A percentile compares a stretch with the other conserved stretches of the same genome.
phyloP scores from a whole-genome alignment of 805 yeast genomes.

The Naumovozyma dairenensis region DNA sequence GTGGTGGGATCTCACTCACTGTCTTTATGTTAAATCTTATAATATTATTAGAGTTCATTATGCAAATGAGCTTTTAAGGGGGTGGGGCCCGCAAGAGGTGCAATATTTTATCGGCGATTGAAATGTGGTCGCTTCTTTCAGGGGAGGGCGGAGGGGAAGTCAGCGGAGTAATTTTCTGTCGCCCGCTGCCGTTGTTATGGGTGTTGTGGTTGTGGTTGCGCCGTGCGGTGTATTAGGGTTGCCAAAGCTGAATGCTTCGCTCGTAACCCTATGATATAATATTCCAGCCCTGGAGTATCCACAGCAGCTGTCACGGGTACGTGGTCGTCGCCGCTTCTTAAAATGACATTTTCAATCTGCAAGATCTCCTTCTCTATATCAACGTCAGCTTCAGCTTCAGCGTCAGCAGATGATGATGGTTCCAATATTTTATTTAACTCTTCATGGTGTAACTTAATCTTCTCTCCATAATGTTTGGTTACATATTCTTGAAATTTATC shows the following conservation, averaged over 20 bases:
- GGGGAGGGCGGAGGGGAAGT: neutral
- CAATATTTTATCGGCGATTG: too few relatives aligned
- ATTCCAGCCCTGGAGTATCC: neutral
- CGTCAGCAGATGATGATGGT: too few relatives aligned
- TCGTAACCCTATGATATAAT: neutral
- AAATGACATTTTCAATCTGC: constrained; percentile 14
- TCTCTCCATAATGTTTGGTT: constrained; percentile 2
- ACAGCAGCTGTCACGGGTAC: too few relatives aligned
- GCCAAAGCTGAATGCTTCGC: neutral
- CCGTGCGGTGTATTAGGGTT: neutral
- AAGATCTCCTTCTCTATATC: constrained; percentile 18
- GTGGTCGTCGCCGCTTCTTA: too few relatives aligned
- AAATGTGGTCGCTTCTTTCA: neutral
- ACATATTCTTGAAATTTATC: constrained; percentile 11
- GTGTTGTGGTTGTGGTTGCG: neutral
- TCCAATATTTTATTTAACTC: constrained; percentile 4
- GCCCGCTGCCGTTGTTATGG: neutral
- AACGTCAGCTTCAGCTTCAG: constrained; percentile 9
- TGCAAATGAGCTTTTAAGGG: too few relatives aligned
- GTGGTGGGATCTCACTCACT: neutral
- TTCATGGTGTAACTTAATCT: constrained; percentile 1
- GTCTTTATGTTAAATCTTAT: too few relatives aligned
- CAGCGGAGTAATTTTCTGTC: neutral
- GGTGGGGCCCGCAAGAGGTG: too few relatives aligned
- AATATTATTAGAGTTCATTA: too few relatives aligned